A percentile compares a stretch with the other conserved stretches of the same genome.
Conservation (phyloP, 2,329 filamentous ascomycete genomes). For the Juglanconis juglandina region DNA sequence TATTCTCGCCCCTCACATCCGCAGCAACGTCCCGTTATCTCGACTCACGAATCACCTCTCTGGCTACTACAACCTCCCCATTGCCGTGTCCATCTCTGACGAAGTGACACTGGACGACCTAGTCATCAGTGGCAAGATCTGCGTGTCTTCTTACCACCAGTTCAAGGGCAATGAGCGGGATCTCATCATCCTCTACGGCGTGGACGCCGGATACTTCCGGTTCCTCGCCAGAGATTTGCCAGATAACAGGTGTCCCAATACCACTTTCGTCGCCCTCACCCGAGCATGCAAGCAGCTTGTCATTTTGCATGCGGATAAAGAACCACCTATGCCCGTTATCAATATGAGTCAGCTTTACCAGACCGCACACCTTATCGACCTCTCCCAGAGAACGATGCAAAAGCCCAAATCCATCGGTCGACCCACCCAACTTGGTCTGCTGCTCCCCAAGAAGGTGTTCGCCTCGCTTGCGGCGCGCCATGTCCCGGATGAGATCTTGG, state of each 20-base stretch:
- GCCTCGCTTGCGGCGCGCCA: conserved; percentile 25
- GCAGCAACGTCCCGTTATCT: conserved; percentile 10
- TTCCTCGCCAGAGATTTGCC: conserved; percentile 24
- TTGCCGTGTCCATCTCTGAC: conserved; percentile 23
- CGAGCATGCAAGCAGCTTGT: conserved; percentile 28
- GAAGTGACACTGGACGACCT: conserved; percentile 24
- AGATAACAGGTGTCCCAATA: conserved; percentile 28
- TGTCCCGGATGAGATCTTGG: conserved; percentile 22
- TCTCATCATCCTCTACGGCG: conserved; percentile 26
- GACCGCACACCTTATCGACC: neutral
- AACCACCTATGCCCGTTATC: conserved; percentile 25
- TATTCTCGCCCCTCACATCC: conserved; percentile 19
- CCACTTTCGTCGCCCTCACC: conserved; percentile 29
- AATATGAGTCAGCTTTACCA: neutral
- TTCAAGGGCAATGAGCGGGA: conserved; percentile 32
- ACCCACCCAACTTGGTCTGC: neutral
- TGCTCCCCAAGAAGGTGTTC: neutral
- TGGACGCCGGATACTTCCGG: conserved; percentile 26
- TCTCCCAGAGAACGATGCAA: neutral
- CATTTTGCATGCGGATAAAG: conserved; percentile 21
- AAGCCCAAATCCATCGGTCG: neutral
- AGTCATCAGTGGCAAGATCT: conserved; percentile 27
- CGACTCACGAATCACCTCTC: conserved; percentile 19
- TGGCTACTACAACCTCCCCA: conserved; percentile 18
- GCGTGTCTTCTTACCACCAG: conserved; percentile 30